These are phyloP conservation scores for Gnomoniopsis sp. DNA, from an alignment of 2,329 filamentous ascomycete species.

Conservation along the genomic window DNA sequence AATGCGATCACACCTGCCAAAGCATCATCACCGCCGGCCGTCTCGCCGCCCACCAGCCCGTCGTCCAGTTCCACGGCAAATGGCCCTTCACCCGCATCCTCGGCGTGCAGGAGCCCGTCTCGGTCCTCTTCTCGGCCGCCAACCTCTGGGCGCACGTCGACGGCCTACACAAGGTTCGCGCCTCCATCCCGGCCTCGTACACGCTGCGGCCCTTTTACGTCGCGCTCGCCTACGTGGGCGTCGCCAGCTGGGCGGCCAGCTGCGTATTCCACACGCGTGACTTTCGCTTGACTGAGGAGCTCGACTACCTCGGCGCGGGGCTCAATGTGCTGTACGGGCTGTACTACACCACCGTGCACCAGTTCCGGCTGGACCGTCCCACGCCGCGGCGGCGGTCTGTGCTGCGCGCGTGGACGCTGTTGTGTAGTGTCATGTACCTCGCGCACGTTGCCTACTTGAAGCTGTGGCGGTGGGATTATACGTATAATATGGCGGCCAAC, in stretches of 20 bases:
- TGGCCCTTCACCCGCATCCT: constrained; percentile 93
- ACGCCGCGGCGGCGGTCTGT: constrained; percentile 40
- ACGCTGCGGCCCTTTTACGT: constrained; percentile 78
- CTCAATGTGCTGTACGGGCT: constrained; percentile 87
- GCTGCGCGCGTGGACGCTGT: constrained; percentile 69
- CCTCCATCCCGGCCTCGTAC: constrained; percentile 69
- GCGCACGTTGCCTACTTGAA: constrained; percentile 81
- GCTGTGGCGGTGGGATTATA: constrained; percentile 88
- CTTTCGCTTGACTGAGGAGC: constrained; percentile 79
- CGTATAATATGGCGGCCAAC: constrained; percentile 97
- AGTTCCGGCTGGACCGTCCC: constrained; percentile 74
- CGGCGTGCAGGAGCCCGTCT: constrained; percentile 93
- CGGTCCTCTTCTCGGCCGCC: constrained; percentile 86
- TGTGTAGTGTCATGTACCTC: constrained; percentile 69
- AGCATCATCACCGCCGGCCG: constrained; percentile 80
- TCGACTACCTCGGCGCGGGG: constrained; percentile 95
- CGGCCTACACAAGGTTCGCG: constrained; percentile 69
- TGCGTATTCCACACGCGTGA: constrained; percentile 92
- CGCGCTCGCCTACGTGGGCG: constrained; percentile 73
- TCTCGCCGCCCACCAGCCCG: constrained; percentile 58
- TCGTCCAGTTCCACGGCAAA: constrained; percentile 97
- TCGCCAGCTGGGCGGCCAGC: constrained; percentile 82
- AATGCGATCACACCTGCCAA: constrained; percentile 98
- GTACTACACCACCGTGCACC: constrained; percentile 77
- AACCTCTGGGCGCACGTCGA: constrained; percentile 84